Conservation (phyloP, 768 basidiomycete species). For the Ephemerocybe angulata region DNA sequence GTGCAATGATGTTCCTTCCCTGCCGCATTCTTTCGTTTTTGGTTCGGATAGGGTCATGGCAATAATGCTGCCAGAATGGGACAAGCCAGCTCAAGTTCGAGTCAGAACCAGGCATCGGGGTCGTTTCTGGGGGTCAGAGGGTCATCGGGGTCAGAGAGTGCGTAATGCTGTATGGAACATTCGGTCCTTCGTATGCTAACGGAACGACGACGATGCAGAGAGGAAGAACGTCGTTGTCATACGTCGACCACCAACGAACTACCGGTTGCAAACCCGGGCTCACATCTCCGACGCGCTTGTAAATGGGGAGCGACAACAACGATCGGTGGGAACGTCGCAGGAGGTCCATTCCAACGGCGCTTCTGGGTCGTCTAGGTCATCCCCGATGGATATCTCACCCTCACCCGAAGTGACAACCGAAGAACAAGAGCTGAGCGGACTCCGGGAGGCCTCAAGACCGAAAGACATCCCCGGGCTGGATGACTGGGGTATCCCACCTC, state of each 20-base stretch:
- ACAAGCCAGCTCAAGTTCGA: too few relatives aligned
- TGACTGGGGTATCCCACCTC: slow-evolving; percentile 78
- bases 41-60: too few relatives aligned
- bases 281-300: background rate
- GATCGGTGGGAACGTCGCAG: slow-evolving; percentile 6
- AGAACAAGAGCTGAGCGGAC: slow-evolving; percentile 43
- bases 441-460: slow-evolving; percentile 57
- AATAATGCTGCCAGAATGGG: too few relatives aligned
- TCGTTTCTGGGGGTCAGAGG: too few relatives aligned
- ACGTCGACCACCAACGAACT: background rate
- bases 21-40: too few relatives aligned
- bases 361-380: slow-evolving; percentile 4
- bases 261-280: background rate
- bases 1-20: too few relatives aligned
- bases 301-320: background rate
- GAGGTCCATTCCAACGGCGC: slow-evolving; percentile 15
- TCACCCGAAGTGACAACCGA: slow-evolving; percentile 15
- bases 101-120: too few relatives aligned
- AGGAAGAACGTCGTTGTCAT: too few relatives aligned
- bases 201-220: too few relatives aligned
- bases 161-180: background rate
- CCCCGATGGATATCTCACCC: background rate
- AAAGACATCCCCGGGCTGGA: slow-evolving; percentile 58
- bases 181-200: background rate
- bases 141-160: too few relatives aligned